A percentile compares a stretch with the other conserved stretches of the same genome.
Conservation (phyloP, 768 basidiomycete species). For the Lactarius hatsudake region DNA sequence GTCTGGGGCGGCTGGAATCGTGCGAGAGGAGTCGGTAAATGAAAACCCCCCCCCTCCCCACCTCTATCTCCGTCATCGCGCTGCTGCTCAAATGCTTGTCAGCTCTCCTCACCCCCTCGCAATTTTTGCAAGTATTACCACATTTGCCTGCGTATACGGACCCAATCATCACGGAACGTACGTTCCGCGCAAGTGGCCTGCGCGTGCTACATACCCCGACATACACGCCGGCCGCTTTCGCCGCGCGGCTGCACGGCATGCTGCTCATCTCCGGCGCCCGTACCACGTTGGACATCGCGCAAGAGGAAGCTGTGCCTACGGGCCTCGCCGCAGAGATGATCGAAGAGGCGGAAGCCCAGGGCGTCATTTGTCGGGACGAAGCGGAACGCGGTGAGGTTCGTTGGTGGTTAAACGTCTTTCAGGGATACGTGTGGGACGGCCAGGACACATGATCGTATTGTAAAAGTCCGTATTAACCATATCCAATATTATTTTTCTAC, state of each 20-base stretch:
- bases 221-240: slow-evolving; percentile 67
- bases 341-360: slow-evolving; percentile 64
- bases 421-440: slow-evolving; percentile 74
- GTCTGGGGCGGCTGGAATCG: slow-evolving; percentile 97
- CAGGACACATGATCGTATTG: slow-evolving; percentile 34
- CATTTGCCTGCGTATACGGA: slow-evolving; percentile 61
- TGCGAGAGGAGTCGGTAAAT: slow-evolving; percentile 83
- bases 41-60: too few species aligned
- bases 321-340: slow-evolving; percentile 79
- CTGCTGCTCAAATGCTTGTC: not conserved
- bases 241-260: slow-evolving; percentile 56
- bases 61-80: not conserved
- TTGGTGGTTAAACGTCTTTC: slow-evolving; percentile 72
- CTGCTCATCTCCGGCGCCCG: slow-evolving; percentile 39
- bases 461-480: slow-evolving; percentile 2
- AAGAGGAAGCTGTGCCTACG: slow-evolving; percentile 66
- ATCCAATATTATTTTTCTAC: not conserved
- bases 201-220: slow-evolving; percentile 81
- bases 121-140: slow-evolving; percentile 73
- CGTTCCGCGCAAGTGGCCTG: slow-evolving; percentile 67
- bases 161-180: slow-evolving; percentile 65
- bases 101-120: slow-evolving; percentile 90
- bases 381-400: slow-evolving; percentile 59
- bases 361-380: slow-evolving; percentile 77
- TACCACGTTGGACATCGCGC: slow-evolving; percentile 69